Conservation (phyloP, 805 yeast genomes). For the Saturnispora diversa region DNA sequence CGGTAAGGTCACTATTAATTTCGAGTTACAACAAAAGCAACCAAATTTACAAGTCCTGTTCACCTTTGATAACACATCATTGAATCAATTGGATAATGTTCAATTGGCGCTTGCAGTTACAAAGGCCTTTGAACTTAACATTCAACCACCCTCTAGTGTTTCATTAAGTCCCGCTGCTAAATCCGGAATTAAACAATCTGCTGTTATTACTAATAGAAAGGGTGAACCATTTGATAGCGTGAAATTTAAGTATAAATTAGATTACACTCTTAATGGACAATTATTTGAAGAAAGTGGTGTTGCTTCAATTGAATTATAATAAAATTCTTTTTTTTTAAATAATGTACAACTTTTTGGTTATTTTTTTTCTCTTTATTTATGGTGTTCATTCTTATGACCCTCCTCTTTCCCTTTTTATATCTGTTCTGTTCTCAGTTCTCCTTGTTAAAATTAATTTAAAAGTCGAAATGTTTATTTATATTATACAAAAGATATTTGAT, state of each 20-base stretch:
- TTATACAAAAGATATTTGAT: neutral
- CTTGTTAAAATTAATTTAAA: no score
- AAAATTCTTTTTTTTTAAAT: conserved; percentile 1
- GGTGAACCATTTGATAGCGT: conserved; percentile 22
- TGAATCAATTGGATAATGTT: conserved; percentile 46
- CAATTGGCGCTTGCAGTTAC: conserved; percentile 31
- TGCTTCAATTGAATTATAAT: conserved; percentile 19
- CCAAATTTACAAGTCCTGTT: conserved; percentile 18
- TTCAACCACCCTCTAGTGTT: conserved; percentile 24
- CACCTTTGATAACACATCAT: conserved; percentile 22
- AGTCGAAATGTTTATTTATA: neutral
- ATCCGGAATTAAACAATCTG: conserved; percentile 23
- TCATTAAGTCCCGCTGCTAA: conserved; percentile 14
- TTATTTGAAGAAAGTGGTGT: conserved; percentile 53
- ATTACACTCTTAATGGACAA: conserved; percentile 41
- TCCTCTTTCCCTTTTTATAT: no score
- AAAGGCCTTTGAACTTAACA: conserved; percentile 23
- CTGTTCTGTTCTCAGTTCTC: no score
- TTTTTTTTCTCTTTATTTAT: neutral
- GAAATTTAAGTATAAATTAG: conserved; percentile 71
- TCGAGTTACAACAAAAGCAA: conserved; percentile 16
- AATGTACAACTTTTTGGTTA: neutral
- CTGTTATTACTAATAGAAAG: conserved; percentile 18
- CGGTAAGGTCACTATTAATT: conserved; percentile 22
- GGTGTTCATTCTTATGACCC: no score